phyloP scores from a whole-genome alignment of 495 filamentous ascomycete genomes.

The Penicillium egyptiacum region DNA sequence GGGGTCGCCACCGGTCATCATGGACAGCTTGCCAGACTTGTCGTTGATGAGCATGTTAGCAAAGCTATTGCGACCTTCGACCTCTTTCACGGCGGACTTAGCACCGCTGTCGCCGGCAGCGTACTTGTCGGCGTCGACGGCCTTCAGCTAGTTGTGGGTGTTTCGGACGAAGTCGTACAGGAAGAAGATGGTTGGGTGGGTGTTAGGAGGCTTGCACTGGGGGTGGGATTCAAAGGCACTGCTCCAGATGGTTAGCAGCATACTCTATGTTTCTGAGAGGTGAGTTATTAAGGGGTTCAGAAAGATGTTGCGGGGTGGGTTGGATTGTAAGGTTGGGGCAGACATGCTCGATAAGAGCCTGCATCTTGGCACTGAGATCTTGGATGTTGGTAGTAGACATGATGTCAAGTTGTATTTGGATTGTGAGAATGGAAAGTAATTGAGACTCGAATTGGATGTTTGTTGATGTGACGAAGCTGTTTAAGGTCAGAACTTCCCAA shows the following conservation, averaged over 20 bases:
- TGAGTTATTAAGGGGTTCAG: neutral
- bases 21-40: conserved; percentile 26
- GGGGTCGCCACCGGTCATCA: conserved; percentile 26
- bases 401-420: neutral
- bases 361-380: conserved; percentile 25
- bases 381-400: conserved; percentile 18
- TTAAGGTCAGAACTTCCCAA: no score
- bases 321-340: neutral
- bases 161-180: conserved; percentile 36
- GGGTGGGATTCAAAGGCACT: conserved; percentile 37
- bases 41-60: conserved; percentile 29
- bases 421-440: neutral
- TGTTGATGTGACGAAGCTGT: conserved; percentile 2
- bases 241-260: conserved; percentile 5
- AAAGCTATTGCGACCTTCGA: conserved; percentile 35
- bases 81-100: conserved; percentile 20
- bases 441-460: neutral
- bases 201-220: conserved; percentile 27
- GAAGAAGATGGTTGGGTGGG: conserved; percentile 38
- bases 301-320: conserved; percentile 6
- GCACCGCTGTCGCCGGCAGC: conserved; percentile 23
- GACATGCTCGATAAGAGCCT: conserved; percentile 32
- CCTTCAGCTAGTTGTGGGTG: conserved; percentile 28
- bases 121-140: conserved; percentile 29
- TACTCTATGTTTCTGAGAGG: neutral